These are phyloP conservation scores for Annulohypoxylon stygium DNA, from an alignment of 495 filamentous ascomycete species.

Conservation along the genomic window DNA sequence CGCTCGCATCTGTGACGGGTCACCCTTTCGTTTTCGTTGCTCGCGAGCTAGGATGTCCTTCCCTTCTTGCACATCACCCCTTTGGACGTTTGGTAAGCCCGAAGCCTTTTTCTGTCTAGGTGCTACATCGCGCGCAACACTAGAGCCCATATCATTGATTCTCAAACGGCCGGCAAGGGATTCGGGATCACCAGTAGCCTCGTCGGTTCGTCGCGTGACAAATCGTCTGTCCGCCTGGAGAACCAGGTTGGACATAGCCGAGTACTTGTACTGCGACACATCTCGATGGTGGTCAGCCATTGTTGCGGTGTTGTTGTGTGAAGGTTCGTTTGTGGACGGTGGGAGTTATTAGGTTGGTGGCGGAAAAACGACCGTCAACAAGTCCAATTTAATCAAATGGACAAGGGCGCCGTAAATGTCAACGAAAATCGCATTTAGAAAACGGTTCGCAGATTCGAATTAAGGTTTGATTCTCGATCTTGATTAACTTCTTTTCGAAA, in stretches of 20 bases:
- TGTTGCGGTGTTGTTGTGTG: slow-evolving; percentile 44
- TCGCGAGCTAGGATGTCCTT: slow-evolving; percentile 88
- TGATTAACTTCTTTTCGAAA: slow-evolving; percentile 12
- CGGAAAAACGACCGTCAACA: slow-evolving; percentile 33
- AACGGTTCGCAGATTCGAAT: slow-evolving; percentile 36
- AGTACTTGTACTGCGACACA: slow-evolving; percentile 99
- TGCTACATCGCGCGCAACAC: slow-evolving; percentile 80
- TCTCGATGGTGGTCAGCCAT: slow-evolving; percentile 91
- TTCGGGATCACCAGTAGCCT: slow-evolving; percentile 96
- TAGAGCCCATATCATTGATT: slow-evolving; percentile 92
- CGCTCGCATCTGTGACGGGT: slow-evolving; percentile 77
- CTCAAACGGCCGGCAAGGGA: slow-evolving; percentile 94
- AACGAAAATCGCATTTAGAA: slow-evolving; percentile 51
- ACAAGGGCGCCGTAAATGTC: slow-evolving; percentile 46
- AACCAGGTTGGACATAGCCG: slow-evolving; percentile 99
- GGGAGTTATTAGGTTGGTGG: slow-evolving; percentile 21
- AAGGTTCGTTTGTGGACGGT: slow-evolving; percentile 22
- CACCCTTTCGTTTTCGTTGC: slow-evolving; percentile 87
- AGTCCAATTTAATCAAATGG: slow-evolving; percentile 51
- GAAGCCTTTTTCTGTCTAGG: slow-evolving; percentile 81
- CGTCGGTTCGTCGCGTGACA: slow-evolving; percentile 89
- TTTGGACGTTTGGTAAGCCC: slow-evolving; percentile 75
- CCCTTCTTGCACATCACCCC: slow-evolving; percentile 84
- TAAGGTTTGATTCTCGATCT: slow-evolving; percentile 36
- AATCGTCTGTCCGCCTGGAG: slow-evolving; percentile 99